Evolutionary conservation across 2,329 filamentous ascomycete species (phyloP), one percentile per base, ranked within the genome.

Genomic region (Aspergillus oerlinghausenensis): DNA sequence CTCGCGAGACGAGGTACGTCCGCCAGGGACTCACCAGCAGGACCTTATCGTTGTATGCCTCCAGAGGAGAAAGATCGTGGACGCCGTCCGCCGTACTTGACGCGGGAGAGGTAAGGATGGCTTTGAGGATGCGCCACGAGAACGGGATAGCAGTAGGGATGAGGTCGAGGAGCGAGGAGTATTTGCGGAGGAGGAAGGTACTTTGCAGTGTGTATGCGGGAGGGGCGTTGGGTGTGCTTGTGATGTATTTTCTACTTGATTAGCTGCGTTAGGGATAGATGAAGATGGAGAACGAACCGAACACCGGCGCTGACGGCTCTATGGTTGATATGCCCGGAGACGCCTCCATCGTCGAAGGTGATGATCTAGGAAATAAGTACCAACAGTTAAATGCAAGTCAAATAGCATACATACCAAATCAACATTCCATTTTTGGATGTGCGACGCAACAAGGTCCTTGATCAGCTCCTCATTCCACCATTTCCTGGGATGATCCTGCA

Each of bases 291-390:
- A 4, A 59, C 67, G 55, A 67, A 76, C 74, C 61, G 68, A 32
- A 77, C 67, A 3, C 73, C 75, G 17, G 67, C 67, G 61, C 71
- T 75, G 51, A 77, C 73, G 17, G 74, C 73, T 21, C 72, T 58
- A 55, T 77, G 75, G 52, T 77, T 76, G 51, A 76, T 67, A 53
- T 77, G 74, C 5, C 73, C 72, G 1, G 73, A 75, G 5, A 76
- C 68, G 17, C 74, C 75, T 25, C 71, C 71, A n/a, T 71, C 55
- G 45, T 77, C 75, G 55, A 77, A 77, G 0, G 74, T 77, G 51
- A 76, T 67, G 52, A 77, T 75, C 71, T 69, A 26, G 21, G 21
- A 43, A 10, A 26, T 6, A 4, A 26, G 10, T 11, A 29, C 10
- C 21, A 23, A 3, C 4, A 7, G 8, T n/a, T 17, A 10, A 14